A percentile compares a stretch with the other conserved stretches of the same genome.
Conservation (phyloP, 2,329 filamentous ascomycete genomes). For the Alternaria burnsii region DNA sequence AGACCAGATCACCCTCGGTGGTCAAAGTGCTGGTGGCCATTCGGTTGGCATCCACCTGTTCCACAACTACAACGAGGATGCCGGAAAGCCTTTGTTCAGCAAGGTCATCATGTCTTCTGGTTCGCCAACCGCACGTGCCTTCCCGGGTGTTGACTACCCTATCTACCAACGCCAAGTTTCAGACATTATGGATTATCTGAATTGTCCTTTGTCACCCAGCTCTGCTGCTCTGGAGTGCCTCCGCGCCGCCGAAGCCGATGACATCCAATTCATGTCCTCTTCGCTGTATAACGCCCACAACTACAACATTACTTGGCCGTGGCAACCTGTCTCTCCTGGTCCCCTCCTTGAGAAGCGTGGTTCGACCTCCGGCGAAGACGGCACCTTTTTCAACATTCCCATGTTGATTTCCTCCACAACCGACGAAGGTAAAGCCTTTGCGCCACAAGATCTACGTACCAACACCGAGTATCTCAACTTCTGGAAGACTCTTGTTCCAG, state of each 20-base stretch:
- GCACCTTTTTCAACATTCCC: conserved; percentile 47
- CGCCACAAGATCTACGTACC: conserved; percentile 45
- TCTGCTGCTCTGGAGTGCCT: conserved; percentile 52
- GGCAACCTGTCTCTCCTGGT: conserved; percentile 59
- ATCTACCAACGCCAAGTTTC: conserved; percentile 43
- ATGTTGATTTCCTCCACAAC: conserved; percentile 49
- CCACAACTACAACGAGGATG: conserved; percentile 47
- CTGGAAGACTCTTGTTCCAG: conserved; percentile 41
- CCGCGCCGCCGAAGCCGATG: conserved; percentile 46
- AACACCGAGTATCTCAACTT: conserved; percentile 48
- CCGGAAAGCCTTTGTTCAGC: conserved; percentile 43
- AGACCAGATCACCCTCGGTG: conserved; percentile 51
- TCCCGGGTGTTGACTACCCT: conserved; percentile 44
- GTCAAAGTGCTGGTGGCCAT: conserved; percentile 53
- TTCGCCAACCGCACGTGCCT: conserved; percentile 47
- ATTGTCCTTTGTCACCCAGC: conserved; percentile 36
- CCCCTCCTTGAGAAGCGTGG: conserved; percentile 59
- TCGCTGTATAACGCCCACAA: conserved; percentile 52
- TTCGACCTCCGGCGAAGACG: conserved; percentile 47
- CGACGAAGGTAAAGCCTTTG: conserved; percentile 46
- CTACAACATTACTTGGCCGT: conserved; percentile 58
- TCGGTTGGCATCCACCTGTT: conserved; percentile 49
- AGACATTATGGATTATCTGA: conserved; percentile 42
- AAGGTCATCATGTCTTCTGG: conserved; percentile 47
- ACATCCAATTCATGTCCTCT: conserved; percentile 52